phyloP scores from a whole-genome alignment of 495 filamentous ascomycete genomes.

The Hypoxylon cercidicola region DNA sequence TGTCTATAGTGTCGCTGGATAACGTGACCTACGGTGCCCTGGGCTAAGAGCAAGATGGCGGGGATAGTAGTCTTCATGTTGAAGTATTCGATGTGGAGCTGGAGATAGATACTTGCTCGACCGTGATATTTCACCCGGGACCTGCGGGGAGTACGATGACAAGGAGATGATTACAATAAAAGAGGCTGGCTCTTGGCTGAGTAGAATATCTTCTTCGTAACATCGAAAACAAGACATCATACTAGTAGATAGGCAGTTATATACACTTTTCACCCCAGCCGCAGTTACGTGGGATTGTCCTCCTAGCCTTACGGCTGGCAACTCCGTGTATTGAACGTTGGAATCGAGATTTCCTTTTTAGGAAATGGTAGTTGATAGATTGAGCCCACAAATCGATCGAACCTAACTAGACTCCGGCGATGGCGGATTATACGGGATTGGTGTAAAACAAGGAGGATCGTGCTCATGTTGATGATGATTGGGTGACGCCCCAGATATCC shows the following conservation, averaged over 20 bases:
- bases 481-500: neutral
- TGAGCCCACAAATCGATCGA: constrained; percentile 12
- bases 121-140: neutral
- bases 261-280: constrained; percentile 3
- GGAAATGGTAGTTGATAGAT: constrained; percentile 20
- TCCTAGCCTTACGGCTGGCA: neutral
- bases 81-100: neutral
- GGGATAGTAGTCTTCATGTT: constrained; percentile 29
- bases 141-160: constrained; percentile 2
- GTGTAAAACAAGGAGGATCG: constrained; percentile 2
- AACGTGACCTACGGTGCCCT: constrained; percentile 29
- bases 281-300: too few relatives aligned
- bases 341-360: constrained; percentile 30
- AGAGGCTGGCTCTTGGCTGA: constrained; percentile 12
- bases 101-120: constrained; percentile 1
- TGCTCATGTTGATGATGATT: constrained; percentile 4
- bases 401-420: neutral
- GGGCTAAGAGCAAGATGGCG: constrained; percentile 20
- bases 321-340: constrained; percentile 24
- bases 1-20: constrained; percentile 8
- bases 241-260: constrained; percentile 9
- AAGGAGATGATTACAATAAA: neutral
- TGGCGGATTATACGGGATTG: neutral
- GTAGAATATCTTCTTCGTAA: constrained; percentile 5
- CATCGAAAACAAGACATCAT: constrained; percentile 3